Conservation (phyloP, 495 filamentous ascomycete species). For the Daldinia childiae region DNA sequence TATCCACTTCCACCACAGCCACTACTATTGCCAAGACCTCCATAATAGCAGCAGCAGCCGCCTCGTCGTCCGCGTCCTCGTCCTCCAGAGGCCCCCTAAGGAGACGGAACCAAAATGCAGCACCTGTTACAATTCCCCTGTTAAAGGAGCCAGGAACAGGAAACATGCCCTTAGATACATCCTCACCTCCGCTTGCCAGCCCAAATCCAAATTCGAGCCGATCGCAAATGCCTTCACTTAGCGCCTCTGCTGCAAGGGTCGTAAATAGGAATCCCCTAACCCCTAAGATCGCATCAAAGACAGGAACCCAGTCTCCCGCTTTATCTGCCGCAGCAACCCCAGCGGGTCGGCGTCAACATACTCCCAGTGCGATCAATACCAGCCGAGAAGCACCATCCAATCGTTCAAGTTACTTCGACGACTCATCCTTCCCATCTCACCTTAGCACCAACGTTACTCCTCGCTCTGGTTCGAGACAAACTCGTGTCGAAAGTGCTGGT, state of each 20-base stretch:
- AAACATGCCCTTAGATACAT: slow-evolving; percentile 44
- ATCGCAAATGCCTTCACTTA: slow-evolving; percentile 53
- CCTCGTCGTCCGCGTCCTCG: slow-evolving; percentile 22
- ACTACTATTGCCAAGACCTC: slow-evolving; percentile 32
- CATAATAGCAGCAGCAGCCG: slow-evolving; percentile 22
- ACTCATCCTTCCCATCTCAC: slow-evolving; percentile 60
- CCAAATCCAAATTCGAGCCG: slow-evolving; percentile 43
- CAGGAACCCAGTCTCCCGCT: slow-evolving; percentile 44
- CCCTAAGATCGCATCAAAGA: slow-evolving; percentile 55
- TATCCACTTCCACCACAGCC: slow-evolving; percentile 30
- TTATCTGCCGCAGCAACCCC: slow-evolving; percentile 49
- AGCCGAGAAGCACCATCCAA: slow-evolving; percentile 23
- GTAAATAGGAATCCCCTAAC: slow-evolving; percentile 56
- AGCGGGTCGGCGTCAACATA: slow-evolving; percentile 41
- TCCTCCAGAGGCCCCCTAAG: slow-evolving; percentile 43
- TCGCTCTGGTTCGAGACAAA: slow-evolving; percentile 72
- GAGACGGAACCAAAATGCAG: slow-evolving; percentile 56
- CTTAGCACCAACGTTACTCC: slow-evolving; percentile 76
- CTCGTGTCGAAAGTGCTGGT: slow-evolving; percentile 69
- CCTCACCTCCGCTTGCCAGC: slow-evolving; percentile 39
- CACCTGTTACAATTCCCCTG: slow-evolving; percentile 37
- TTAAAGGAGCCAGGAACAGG: slow-evolving; percentile 48
- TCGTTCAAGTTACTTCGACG: slow-evolving; percentile 45
- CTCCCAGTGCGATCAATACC: slow-evolving; percentile 33
- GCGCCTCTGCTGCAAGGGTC: slow-evolving; percentile 48